Conservation (phyloP, 1,284 basidiomycete species). For the Mycena citricolor region DNA sequence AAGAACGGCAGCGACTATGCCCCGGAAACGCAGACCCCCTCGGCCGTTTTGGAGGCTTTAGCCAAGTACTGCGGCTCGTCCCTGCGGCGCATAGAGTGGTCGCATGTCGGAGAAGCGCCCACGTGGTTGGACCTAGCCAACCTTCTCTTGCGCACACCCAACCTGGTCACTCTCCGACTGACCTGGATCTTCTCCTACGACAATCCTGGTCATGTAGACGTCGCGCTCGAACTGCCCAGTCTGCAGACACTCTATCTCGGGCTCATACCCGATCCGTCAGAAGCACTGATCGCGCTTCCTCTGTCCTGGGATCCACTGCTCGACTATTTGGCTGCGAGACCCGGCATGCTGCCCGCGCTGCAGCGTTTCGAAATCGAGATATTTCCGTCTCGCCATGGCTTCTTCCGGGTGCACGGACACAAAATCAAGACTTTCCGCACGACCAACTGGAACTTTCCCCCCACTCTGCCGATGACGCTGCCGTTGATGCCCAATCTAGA, state of each 20-base stretch:
- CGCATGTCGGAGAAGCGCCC: conserved; percentile 32
- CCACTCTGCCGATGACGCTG: conserved; percentile 35
- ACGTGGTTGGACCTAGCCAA: conserved; percentile 30
- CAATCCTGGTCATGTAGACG: conserved; percentile 13
- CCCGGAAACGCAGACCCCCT: conserved; percentile 27
- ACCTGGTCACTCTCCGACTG: conserved; percentile 40
- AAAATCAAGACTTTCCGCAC: conserved; percentile 42
- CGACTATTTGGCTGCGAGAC: conserved; percentile 32
- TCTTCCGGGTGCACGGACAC: conserved; percentile 38
- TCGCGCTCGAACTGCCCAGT: conserved; percentile 32
- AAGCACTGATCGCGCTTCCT: conserved; percentile 30
- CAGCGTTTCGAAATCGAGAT: conserved; percentile 42
- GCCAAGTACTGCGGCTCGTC: conserved; percentile 25
- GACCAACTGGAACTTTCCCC: conserved; percentile 28
- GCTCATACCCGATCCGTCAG: conserved; percentile 27
- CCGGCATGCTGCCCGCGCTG: conserved; percentile 38
- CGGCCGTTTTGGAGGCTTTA: conserved; percentile 28
- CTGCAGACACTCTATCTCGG: conserved; percentile 42
- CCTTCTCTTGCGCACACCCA: conserved; percentile 35
- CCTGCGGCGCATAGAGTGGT: conserved; percentile 34
- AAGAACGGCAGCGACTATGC: conserved; percentile 26
- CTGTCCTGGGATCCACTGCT: conserved; percentile 40
- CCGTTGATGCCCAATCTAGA: conserved; percentile 38
- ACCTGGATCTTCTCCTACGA: conserved; percentile 37
- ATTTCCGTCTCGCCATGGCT: conserved; percentile 36